These are phyloP conservation scores for Coniophora puteana DNA, from an alignment of 1,284 basidiomycete species.

Conservation along the genomic window DNA sequence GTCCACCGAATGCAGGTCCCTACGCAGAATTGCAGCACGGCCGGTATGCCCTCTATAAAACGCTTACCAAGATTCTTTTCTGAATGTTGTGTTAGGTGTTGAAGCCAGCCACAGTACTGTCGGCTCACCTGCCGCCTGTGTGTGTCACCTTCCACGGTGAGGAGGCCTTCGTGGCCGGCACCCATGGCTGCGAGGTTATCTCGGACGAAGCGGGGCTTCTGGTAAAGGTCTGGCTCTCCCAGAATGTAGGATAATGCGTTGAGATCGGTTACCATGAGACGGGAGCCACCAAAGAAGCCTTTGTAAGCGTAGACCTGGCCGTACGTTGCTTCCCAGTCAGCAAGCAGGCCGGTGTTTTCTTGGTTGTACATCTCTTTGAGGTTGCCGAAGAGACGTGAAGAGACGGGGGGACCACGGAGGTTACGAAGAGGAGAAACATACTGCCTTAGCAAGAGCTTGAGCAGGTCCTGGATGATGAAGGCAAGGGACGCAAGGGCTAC, in stretches of 20 bases:
- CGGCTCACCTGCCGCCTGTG: constrained; percentile 49
- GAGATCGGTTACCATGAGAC: constrained; percentile 60
- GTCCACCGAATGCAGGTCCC: constrained; percentile 55
- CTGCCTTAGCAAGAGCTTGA: constrained; percentile 31
- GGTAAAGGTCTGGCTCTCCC: constrained; percentile 56
- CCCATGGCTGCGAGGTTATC: constrained; percentile 54
- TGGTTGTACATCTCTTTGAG: constrained; percentile 53
- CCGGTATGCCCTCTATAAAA: no score
- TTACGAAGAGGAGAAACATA: constrained; percentile 33
- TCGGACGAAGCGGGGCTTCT: constrained; percentile 62
- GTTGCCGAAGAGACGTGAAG: constrained; percentile 53
- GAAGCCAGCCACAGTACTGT: not conserved
- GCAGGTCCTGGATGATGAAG: constrained; percentile 30
- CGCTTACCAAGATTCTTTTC: constrained; percentile 39
- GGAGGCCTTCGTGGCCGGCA: constrained; percentile 42
- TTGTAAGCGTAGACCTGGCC: constrained; percentile 53
- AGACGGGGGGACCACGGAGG: constrained; percentile 35
- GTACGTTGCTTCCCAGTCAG: constrained; percentile 42
- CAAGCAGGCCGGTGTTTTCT: constrained; percentile 50
- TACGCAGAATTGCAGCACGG: constrained; percentile 21
- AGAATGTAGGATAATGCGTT: constrained; percentile 60
- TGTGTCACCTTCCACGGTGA: constrained; percentile 48
- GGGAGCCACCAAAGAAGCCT: constrained; percentile 48
- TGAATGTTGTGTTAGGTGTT: constrained; percentile 13
- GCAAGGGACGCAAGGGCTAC: no score